Evolutionary conservation across 2,329 filamentous ascomycete genomes (phyloP), one percentile per base, ranked within the genome.

Genomic region (Cladophialophora carrionii): DNA sequence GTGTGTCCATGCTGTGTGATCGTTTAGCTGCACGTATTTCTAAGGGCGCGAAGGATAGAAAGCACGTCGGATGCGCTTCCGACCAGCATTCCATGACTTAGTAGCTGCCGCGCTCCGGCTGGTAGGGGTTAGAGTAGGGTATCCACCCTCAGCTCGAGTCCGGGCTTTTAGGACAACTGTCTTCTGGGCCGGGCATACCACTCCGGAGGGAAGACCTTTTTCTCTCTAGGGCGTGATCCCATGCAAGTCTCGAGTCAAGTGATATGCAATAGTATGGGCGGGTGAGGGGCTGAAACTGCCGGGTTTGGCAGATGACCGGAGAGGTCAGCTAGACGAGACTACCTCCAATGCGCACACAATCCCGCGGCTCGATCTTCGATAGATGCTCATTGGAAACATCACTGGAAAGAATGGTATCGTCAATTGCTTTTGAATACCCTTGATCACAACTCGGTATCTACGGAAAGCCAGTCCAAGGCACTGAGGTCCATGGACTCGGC

Each of bases 401-500:
- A 29, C 26, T 17, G 14, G 17, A n/a, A 41, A n/a, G 37, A 41
- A n/a, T 4, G 6, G 37, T n/a, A 5, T n/a, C 0, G 37, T 7
- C 17, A 20, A n/a, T 20, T 7, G 8, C 37, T 2, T n/a, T 2
- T 43, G 37, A 20, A 43, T 7, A 17, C 37, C 37, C 34, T 7
- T 17, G n/a, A n/a, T 43, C n/a, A 43, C 4, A 43, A 14, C 17
- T 43, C 37, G 5, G 37, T 43, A 17, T 43, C 17, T 3, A 48
- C 54, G 12, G 68, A 65, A 46, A 70, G 51, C 68, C 68, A 70
- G 43, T 70, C 66, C 32, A 65, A 53, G 17, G 63, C 60, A 51
- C 51, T 62, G 12, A 59, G 48, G 60, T 71, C 69, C 59, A 71
- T 65, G 31, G 66, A 64, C 41, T 71, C 64, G 6, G 69, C 70